Percentiles rank a stretch among this genome's conserved stretches.
These are phyloP conservation scores for Zarea fungicola DNA, from an alignment of 2,329 filamentous ascomycete genomes.

Conservation along the genomic window DNA sequence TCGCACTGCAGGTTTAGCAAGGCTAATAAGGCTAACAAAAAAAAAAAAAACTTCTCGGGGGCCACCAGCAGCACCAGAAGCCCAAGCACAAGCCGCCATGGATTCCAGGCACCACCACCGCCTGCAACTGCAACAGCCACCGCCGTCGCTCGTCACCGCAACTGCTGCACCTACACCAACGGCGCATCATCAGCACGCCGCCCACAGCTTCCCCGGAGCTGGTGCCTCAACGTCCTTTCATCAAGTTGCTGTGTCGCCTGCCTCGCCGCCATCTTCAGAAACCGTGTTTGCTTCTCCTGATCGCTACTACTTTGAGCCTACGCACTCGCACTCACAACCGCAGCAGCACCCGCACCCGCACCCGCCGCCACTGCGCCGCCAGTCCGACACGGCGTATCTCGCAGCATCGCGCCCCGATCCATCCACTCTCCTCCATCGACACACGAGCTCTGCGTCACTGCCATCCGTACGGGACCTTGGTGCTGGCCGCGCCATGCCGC, in stretches of 20 bases:
- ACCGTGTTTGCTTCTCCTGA: neutral
- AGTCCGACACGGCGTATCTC: conserved; percentile 10
- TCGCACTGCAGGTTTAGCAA: neutral
- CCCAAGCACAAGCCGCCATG: neutral
- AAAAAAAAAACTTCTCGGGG: conserved; percentile 7
- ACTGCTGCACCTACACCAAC: conserved; percentile 2
- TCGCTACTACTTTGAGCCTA: neutral
- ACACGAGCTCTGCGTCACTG: conserved; percentile 37
- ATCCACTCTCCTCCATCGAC: conserved; percentile 12
- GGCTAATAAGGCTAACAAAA: conserved; percentile 7
- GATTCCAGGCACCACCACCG: conserved; percentile 7
- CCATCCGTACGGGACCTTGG: conserved; percentile 28
- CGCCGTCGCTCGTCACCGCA: conserved; percentile 1
- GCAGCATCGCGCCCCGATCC: conserved; percentile 9
- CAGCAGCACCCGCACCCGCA: too few species aligned
- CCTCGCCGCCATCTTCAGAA: neutral
- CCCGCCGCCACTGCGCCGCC: conserved; percentile 6
- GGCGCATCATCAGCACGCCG: conserved; percentile 1
- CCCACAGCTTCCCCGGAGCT: conserved; percentile 6
- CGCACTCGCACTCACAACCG: too few species aligned
- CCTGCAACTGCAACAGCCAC: neutral
- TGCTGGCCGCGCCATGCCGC: conserved; percentile 25
- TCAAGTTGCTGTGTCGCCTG: neutral
- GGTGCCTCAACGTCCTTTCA: conserved; percentile 9
- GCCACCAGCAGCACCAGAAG: neutral